Conservation (phyloP, 2,329 filamentous ascomycete genomes). For the Pseudogymnoascus sp. region DNA sequence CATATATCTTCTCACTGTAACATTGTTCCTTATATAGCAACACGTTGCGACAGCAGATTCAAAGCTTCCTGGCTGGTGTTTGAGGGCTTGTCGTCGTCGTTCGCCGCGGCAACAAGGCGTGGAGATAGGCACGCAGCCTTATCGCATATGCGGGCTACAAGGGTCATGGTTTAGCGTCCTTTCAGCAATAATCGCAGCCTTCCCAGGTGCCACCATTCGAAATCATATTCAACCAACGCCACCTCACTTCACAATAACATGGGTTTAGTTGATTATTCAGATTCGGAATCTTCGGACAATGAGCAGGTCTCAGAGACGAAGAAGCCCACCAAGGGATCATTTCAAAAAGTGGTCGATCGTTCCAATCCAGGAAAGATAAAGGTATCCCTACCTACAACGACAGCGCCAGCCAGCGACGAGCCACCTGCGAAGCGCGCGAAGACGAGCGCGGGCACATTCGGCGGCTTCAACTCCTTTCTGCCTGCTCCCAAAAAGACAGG, state of each 20-base stretch:
- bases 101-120: neutral
- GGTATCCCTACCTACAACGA: conserved; percentile 60
- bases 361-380: conserved; percentile 76
- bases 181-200: neutral
- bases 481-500: conserved; percentile 65
- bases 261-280: conserved; percentile 62
- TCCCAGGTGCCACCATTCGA: neutral
- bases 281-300: conserved; percentile 48
- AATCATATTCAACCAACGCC: neutral
- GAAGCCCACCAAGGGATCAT: conserved; percentile 43
- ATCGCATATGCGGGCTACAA: conserved; percentile 6
- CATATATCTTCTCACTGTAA: neutral
- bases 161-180: neutral
- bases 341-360: conserved; percentile 74
- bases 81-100: neutral
- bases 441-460: conserved; percentile 53
- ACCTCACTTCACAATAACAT: conserved; percentile 31
- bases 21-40: conserved; percentile 3
- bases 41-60: conserved; percentile 1
- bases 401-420: conserved; percentile 35
- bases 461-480: conserved; percentile 77
- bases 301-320: conserved; percentile 27
- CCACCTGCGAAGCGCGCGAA: conserved; percentile 66
- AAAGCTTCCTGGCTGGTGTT: neutral
- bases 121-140: conserved; percentile 5